phyloP scores from a whole-genome alignment of 257 asterid species.

The Handroanthus guayacan region DNA sequence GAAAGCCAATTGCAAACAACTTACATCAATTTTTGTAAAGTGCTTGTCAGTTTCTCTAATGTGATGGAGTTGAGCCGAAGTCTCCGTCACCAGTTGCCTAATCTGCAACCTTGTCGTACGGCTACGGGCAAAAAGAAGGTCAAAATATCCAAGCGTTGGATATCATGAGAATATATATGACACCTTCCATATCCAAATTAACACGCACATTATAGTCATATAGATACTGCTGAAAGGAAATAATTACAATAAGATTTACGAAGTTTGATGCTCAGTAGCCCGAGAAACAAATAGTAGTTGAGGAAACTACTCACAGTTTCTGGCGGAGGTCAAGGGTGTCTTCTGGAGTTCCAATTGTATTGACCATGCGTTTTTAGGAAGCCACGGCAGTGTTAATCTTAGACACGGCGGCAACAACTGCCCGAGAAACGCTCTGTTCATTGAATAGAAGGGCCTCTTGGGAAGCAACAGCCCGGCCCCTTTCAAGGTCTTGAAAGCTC shows the following conservation, averaged over 20 bases:
- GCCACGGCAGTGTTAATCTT: slow-evolving; percentile 57
- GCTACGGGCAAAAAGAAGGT: slow-evolving; percentile 24
- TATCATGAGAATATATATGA: background rate
- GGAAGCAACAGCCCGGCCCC: slow-evolving; percentile 42
- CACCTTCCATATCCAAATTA: background rate
- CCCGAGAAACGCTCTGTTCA: slow-evolving; percentile 49
- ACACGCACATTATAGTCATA: background rate
- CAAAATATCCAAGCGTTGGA: slow-evolving; percentile 10
- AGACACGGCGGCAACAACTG: slow-evolving; percentile 53
- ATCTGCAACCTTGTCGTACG: slow-evolving; percentile 46
- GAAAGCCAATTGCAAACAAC: slow-evolving; percentile 27
- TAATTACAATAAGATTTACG: background rate
- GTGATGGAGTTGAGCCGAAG: slow-evolving; percentile 48
- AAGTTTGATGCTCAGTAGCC: background rate
- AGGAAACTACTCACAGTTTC: slow-evolving; percentile 50
- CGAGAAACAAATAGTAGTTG: background rate
- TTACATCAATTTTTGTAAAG: slow-evolving; percentile 38
- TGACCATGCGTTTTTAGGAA: slow-evolving; percentile 51
- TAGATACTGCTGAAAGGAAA: slow-evolving; percentile 2
- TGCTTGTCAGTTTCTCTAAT: slow-evolving; percentile 39
- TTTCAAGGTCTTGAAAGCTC: slow-evolving; percentile 64
- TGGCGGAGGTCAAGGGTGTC: slow-evolving; percentile 58
- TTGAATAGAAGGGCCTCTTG: slow-evolving; percentile 22
- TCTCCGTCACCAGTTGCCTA: slow-evolving; percentile 50
- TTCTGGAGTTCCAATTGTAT: slow-evolving; percentile 51